These are phyloP conservation scores for Ustilago shanxiensis DNA, from an alignment of 1,284 basidiomycete genomes.

Conservation along the genomic window DNA sequence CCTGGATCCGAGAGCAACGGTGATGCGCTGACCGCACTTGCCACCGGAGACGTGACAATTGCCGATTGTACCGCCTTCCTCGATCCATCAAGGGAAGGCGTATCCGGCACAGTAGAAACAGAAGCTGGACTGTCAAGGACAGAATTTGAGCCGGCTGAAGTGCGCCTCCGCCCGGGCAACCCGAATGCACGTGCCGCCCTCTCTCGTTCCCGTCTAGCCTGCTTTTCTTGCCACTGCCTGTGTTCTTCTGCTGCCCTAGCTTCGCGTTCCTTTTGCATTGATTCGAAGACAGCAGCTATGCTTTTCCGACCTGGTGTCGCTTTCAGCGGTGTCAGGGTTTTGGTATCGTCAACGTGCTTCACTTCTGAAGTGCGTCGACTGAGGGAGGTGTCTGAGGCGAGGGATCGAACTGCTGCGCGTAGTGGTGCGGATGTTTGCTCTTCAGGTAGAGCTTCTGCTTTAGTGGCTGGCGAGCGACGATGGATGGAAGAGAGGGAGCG, in stretches of 20 bases:
- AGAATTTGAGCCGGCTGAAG: constrained; percentile 18
- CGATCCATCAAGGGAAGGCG: constrained; percentile 2
- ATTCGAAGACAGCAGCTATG: constrained; percentile 52
- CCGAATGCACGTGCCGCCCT: constrained; percentile 45
- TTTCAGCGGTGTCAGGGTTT: constrained; percentile 12
- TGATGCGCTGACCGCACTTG: constrained; percentile 14
- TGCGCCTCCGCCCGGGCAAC: constrained; percentile 13
- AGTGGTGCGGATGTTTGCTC: constrained; percentile 2
- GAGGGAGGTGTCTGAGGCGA: constrained; percentile 15
- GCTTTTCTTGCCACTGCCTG: constrained; percentile 44
- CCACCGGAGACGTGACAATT: constrained; percentile 1
- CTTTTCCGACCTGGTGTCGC: constrained; percentile 38
- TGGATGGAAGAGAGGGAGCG: constrained; percentile 6
- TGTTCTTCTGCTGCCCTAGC: constrained; percentile 35
- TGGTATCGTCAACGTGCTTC: constrained; percentile 2
- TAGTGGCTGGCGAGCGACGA: background rate
- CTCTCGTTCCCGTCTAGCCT: constrained; percentile 40
- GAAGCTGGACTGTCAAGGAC: constrained; percentile 25
- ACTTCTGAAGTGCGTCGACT: constrained; percentile 9
- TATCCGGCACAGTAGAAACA: background rate
- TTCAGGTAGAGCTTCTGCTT: background rate
- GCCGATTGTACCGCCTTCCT: background rate
- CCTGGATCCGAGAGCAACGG: constrained; percentile 20
- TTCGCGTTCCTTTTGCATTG: constrained; percentile 51
- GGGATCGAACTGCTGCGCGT: constrained; percentile 6